A percentile compares a stretch with the other conserved stretches of the same genome.
Evolutionary conservation across 1,139 yeast species (phyloP).

Genomic region (Lodderomyces jiufengensis): DNA sequence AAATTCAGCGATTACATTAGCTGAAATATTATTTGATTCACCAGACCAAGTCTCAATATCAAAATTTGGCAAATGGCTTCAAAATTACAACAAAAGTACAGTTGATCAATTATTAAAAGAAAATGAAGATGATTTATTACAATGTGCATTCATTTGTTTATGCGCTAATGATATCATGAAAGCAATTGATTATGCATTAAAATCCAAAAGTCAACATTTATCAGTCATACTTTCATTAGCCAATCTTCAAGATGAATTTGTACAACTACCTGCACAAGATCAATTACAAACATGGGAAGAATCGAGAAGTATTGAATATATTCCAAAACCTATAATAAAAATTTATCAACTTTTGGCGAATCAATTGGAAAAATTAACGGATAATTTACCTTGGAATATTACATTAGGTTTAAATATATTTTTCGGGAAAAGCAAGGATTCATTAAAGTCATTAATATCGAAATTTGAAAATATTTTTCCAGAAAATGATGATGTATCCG

Average conservation of each 20-base stretch:
- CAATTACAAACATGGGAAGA: conserved; percentile 68
- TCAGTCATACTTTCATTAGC: conserved; percentile 67
- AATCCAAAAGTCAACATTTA: conserved; percentile 60
- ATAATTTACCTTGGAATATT: conserved; percentile 63
- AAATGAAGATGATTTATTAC: conserved; percentile 34
- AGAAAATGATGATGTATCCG: conserved; percentile 17
- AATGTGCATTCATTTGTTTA: conserved; percentile 49
- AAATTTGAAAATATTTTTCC: conserved; percentile 15
- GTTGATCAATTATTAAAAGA: conserved; percentile 18
- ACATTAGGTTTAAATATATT: conserved; percentile 55
- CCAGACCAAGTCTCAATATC: conserved; percentile 32
- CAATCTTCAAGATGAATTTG: conserved; percentile 63
- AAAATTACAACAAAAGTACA: conserved; percentile 18
- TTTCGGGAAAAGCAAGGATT: conserved; percentile 45
- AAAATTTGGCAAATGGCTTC: conserved; percentile 40
- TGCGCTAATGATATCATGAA: conserved; percentile 54
- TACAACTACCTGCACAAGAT: conserved; percentile 49
- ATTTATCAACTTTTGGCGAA: conserved; percentile 70
- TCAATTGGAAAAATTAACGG: conserved; percentile 34
- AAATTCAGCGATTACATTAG: conserved; percentile 7
- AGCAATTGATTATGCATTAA: conserved; percentile 62
- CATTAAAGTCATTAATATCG: conserved; percentile 35
- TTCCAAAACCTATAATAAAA: conserved; percentile 54
- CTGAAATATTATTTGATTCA: conserved; percentile 23
- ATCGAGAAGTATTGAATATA: conserved; percentile 32